Base-by-base conservation (phyloP, 495 filamentous ascomycete genomes). In the Chaetomium fimeti region DNA sequence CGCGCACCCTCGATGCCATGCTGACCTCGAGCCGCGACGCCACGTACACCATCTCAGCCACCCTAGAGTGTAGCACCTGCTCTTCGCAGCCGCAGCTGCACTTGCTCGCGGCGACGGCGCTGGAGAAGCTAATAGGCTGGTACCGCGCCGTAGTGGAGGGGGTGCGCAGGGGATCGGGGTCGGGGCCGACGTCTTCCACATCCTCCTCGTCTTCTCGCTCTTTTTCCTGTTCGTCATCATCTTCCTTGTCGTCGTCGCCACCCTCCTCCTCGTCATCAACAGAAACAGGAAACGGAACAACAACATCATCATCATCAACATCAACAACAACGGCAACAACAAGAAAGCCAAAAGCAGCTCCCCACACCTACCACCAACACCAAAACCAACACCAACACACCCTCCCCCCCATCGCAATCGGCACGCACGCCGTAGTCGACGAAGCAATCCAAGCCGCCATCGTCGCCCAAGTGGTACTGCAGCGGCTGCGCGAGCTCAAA, bases 31-130 rank as follows among this genome's bases (percentile, higher is more conserved):
- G 20, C 45, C 45, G 45, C 4, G 45, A 20, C 12, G 45, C 45
- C 16, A 5, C 20, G 18, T n/a, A 3, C 45, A 9, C 45, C 45
- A 49, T 49, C 45, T 24, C n/a, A n/a, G 45, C 45, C 1, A 24
- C 45, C 5, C 45, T 49, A n/a, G 2, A 49, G 1, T 49, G 45
- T n/a, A 2, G 45, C 20, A n/a, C 15, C 20, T 49, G 45, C 45
- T 49, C 45, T 3, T 20, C 45, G 0, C 18, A 22, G 45, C 45
- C 45, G 18, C 45, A 49, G 45, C 45, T 49, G 18, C 45, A 49
- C 45, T n/a, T 49, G 3, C 45, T 49, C 20, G 45, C 15, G 45
- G 45, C 45, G 45, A 49, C 45, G 45, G 45, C 45, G 45, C 45
- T 49, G 3, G 45, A 49, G 45, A 49, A 49, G 45, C 45, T 49